Conservation (phyloP, 2,329 filamentous ascomycete genomes). For the Septoria linicola region DNA sequence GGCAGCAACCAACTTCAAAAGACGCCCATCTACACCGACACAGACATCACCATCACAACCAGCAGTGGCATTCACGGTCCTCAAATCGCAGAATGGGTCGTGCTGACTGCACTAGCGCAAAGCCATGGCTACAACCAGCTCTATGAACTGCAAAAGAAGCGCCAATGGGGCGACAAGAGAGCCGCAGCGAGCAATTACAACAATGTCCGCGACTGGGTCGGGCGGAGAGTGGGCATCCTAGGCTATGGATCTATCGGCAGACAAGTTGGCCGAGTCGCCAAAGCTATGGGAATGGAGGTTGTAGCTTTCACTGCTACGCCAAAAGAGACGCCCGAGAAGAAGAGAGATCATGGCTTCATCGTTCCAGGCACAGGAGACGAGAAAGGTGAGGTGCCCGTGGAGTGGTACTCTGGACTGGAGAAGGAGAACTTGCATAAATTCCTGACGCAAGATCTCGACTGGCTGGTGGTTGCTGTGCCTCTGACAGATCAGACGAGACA, state of each 20-base stretch:
- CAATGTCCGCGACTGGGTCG: conserved; percentile 55
- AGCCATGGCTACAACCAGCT: conserved; percentile 55
- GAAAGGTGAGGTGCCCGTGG: conserved; percentile 54
- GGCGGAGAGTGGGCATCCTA: conserved; percentile 58
- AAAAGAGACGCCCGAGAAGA: conserved; percentile 64
- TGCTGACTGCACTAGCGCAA: conserved; percentile 61
- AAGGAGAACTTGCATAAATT: conserved; percentile 55
- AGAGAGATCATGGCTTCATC: conserved; percentile 63
- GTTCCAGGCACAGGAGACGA: conserved; percentile 65
- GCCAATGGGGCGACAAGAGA: conserved; percentile 49
- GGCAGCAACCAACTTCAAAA: conserved; percentile 56
- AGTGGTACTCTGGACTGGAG: conserved; percentile 58
- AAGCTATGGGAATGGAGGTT: conserved; percentile 63
- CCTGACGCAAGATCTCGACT: conserved; percentile 55
- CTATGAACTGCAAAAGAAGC: conserved; percentile 59
- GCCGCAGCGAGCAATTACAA: conserved; percentile 17
- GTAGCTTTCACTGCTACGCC: conserved; percentile 73
- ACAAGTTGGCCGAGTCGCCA: conserved; percentile 47
- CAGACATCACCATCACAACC: conserved; percentile 55
- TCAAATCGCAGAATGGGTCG: conserved; percentile 66
- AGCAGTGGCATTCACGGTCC: conserved; percentile 60
- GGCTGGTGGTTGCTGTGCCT: conserved; percentile 58
- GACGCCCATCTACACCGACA: conserved; percentile 55
- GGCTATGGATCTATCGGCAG: conserved; percentile 64
- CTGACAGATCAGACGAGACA: conserved; percentile 56